Evolutionary conservation across 108 stramenopile species (phyloP).

Genomic region (Fragilariopsis cylindrus): DNA sequence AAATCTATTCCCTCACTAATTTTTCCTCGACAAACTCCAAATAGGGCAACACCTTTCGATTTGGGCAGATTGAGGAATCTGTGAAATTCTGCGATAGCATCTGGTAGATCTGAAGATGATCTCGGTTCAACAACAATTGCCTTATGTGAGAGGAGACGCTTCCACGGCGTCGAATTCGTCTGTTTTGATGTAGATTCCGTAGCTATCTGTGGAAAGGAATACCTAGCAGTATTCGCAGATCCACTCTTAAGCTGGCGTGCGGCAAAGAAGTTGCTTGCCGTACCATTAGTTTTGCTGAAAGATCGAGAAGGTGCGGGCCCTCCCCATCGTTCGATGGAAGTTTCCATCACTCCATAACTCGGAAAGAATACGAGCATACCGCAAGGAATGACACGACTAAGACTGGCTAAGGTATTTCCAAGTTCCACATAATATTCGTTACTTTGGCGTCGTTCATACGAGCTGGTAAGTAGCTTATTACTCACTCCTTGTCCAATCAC

Average conservation of each 20-base stretch:
- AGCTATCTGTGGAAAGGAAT: conserved; percentile 38
- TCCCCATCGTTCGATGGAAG: conserved; percentile 76
- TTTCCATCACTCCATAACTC: conserved; percentile 89
- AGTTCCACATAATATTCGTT: conserved; percentile 90
- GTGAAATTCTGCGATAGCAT: conserved; percentile 91
- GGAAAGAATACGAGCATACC: conserved; percentile 98
- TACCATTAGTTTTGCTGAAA: conserved; percentile 28
- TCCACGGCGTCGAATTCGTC: conserved; percentile 62
- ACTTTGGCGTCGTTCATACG: conserved; percentile 83
- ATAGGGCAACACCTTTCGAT: conserved; percentile 80
- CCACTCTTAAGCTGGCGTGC: conserved; percentile 36
- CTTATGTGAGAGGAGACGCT: conserved; percentile 67
- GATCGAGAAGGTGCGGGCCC: conserved; percentile 48
- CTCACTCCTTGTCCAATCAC: conserved; percentile 86
- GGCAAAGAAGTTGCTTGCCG: conserved; percentile 49
- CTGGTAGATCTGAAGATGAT: conserved; percentile 73
- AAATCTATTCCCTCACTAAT: conserved; percentile 95
- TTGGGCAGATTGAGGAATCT: conserved; percentile 63
- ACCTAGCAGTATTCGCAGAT: conserved; percentile 31
- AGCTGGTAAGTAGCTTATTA: conserved; percentile 74
- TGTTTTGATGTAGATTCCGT: conserved; percentile 13
- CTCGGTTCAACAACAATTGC: conserved; percentile 83
- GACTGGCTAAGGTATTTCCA: conserved; percentile 82
- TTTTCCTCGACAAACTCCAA: conserved; percentile 97
- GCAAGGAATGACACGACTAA: conserved; percentile 82